Conservation (phyloP, 352 stramenopile genomes). For the Phytopythium vexans region DNA sequence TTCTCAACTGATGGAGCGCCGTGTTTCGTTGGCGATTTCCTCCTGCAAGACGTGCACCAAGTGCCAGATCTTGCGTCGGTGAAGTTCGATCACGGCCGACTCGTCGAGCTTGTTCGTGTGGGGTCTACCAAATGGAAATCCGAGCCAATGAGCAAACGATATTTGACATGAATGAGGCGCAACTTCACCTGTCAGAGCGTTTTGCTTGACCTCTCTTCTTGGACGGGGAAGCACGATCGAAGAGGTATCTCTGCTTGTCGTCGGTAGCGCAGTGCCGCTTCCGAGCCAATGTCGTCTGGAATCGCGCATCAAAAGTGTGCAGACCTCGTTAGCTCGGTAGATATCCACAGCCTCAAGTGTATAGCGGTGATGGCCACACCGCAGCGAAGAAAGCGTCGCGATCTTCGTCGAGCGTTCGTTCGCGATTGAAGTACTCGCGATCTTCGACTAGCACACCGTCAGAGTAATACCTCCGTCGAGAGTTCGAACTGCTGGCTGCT, state of each 20-base stretch:
- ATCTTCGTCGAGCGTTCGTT: conserved; percentile 18
- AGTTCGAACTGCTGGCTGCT: not conserved
- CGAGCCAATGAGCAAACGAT: too few relatives aligned
- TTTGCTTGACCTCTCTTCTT: conserved; percentile 5
- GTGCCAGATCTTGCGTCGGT: conserved; percentile 56
- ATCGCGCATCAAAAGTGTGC: not conserved
- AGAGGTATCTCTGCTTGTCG: conserved; percentile 41
- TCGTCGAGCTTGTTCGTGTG: conserved; percentile 5
- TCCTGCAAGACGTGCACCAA: conserved; percentile 52
- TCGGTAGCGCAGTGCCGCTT: conserved; percentile 46
- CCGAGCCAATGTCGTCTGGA: conserved; percentile 31
- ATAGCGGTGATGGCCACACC: conserved; percentile 10
- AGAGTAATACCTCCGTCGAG: conserved; percentile 17
- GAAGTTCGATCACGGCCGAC: conserved; percentile 33
- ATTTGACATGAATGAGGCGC: not conserved
- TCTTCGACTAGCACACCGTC: conserved; percentile 27
- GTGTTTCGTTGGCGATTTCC: conserved; percentile 56
- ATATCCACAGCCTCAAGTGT: conserved; percentile 1
- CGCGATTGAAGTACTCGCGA: conserved; percentile 26
- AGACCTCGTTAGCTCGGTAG: not conserved
- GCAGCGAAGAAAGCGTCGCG: conserved; percentile 20
- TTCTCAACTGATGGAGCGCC: conserved; percentile 51
- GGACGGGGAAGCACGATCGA: conserved; percentile 25
- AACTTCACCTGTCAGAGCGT: not conserved
- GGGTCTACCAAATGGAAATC: not conserved